Evolutionary conservation across 2,329 filamentous ascomycete genomes (phyloP).

Genomic region (Huntiella decipiens): DNA sequence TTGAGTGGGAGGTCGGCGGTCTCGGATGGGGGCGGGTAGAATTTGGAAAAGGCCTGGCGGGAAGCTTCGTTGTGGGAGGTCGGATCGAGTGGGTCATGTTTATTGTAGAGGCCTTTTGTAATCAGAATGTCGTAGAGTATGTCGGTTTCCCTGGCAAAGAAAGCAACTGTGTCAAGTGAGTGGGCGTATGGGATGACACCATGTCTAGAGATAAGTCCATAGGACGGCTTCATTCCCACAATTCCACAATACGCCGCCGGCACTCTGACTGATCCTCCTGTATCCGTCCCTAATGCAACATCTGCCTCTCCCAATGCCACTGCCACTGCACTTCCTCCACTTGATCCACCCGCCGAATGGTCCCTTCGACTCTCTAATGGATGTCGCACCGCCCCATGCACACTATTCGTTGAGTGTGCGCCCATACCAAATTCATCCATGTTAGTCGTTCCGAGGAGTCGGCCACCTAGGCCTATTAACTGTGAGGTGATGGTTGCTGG

Average conservation of each 20-base stretch:
- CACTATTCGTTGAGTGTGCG: conserved; percentile 57
- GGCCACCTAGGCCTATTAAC: conserved; percentile 42
- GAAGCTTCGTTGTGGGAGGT: conserved; percentile 45
- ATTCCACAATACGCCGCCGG: conserved; percentile 74
- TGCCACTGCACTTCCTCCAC: conserved; percentile 78
- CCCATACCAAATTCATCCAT: conserved; percentile 97
- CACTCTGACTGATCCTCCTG: conserved; percentile 70
- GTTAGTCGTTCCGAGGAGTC: conserved; percentile 64
- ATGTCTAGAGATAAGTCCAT: conserved; percentile 68
- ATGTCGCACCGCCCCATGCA: conserved; percentile 45
- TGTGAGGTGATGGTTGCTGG: conserved; percentile 62
- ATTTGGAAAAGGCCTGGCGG: conserved; percentile 27
- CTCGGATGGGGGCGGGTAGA: conserved; percentile 22
- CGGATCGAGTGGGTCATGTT: conserved; percentile 52
- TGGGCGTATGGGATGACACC: conserved; percentile 86
- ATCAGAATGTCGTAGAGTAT: conserved; percentile 32
- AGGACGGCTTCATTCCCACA: conserved; percentile 80
- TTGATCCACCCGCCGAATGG: conserved; percentile 69
- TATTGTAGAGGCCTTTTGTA: conserved; percentile 27
- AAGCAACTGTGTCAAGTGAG: conserved; percentile 74
- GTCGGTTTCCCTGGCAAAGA: conserved; percentile 41
- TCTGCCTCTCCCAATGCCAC: conserved; percentile 43
- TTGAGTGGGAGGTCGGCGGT: conserved; percentile 11
- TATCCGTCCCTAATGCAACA: conserved; percentile 74
- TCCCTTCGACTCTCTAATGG: conserved; percentile 14